Evolutionary conservation across 768 basidiomycete species (phyloP), one percentile per base, ranked within the genome.

Genomic region (Mycena chlorophos): DNA sequence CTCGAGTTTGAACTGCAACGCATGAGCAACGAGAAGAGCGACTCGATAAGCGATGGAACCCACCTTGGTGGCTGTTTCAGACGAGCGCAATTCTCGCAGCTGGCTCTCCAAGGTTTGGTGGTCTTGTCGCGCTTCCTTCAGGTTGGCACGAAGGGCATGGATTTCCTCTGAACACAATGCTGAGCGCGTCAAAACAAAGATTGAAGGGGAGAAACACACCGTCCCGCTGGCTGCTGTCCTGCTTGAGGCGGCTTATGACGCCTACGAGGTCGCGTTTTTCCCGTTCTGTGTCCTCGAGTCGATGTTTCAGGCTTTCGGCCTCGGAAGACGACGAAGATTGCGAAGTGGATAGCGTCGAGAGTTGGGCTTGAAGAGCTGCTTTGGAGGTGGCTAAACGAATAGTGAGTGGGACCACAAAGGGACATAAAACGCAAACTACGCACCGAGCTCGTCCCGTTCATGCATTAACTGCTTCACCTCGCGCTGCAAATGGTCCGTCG

Each of bases 201-300:
- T 51, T n/a, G n/a, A 42, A n/a, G 42, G 29, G 56, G 27, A 45
- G 17, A 13, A 5, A 65, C 79, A 52, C 52, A 93, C 94, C 89
- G 57, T 94, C 89, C 51, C 88, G 83, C 65, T 88, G 83, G 6
- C 78, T 65, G 38, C 79, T 76, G 57, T 94, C 89, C 63, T 90
- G 84, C 68, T 92, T 89, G 58, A 94, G 72, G 51, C 90, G 81
- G 68, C 89, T 93, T 4, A 94, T 83, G 40, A 94, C 88, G 26
- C 82, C 84, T 39, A 95, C 77, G 45, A 97, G 80, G 59, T 95
- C 92, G 29, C 93, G 84, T 72, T 97, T 97, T 76, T 97, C 95
- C 51, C 89, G 80, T 60, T 97, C 92, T 1, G 81, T 80, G 57
- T 91, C 89, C 20, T 91, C 85, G 3, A 88, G 72, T 34, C 83